Evolutionary conservation across 23 red algal genomes (phyloP), one percentile per base, ranked within the genome.

Genomic region (Cyanidioschyzon merolae): DNA sequence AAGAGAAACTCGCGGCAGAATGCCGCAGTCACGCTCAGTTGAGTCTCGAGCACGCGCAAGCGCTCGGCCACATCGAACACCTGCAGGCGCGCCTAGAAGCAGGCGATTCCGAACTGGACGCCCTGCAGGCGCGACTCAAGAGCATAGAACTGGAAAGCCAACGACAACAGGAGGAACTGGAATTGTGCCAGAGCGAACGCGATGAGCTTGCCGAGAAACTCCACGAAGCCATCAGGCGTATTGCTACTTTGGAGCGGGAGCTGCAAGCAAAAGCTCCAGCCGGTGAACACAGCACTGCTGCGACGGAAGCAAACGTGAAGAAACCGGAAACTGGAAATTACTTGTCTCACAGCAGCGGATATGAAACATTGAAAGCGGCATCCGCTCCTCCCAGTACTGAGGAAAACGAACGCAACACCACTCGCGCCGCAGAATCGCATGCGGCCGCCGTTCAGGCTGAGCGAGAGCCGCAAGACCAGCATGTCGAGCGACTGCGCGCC

Each of bases 181-280:
- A 71, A 7, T 32, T 71, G 16, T 71, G 63, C 30, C n/a, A 71
- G 63, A 7, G 63, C 63, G 63, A 71, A 27, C 63, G 63, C 63
- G 45, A 54, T 21, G 45, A 54, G 21, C 45, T 54, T 21, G 45
- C 45, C 45, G 45, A 54, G 21, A 54, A 54, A 21, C 45, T 54
- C 12, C 45, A 54, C 45, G 7, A 7, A 54, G 45, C 45, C 45
- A 54, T 54, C 21, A 54, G 12, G 12, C 63, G 30, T 32, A 27
- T 71, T 7, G 29, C 21, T 25, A 27, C 63, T 7, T 32, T 71
- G 63, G n/a, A 35, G 63, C 63, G 30, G 30, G n/a, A 15, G 16
- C 12, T 71, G 63, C 63, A 71, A 27, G 12, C 21, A 21, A 54
- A 54, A 54, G 7, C 45, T n/a, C n/a, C n/a, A n/a, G n/a, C n/a